phyloP scores from a whole-genome alignment of 2,329 filamentous ascomycete species.

The Fusarium sp. region DNA sequence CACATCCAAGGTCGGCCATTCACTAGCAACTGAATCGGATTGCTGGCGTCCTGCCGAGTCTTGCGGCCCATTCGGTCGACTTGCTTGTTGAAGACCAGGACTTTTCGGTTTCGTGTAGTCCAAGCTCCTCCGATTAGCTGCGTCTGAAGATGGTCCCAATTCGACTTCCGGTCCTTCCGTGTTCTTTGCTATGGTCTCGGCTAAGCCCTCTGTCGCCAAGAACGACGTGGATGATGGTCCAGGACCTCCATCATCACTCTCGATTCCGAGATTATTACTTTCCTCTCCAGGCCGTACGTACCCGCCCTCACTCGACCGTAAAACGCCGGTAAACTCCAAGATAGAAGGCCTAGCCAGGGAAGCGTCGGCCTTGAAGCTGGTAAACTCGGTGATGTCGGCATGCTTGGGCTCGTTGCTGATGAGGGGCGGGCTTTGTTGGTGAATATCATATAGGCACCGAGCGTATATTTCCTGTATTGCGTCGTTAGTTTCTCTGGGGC shows the following conservation, averaged over 20 bases:
- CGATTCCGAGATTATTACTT: not conserved
- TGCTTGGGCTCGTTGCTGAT: conserved; percentile 14
- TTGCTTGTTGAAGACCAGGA: not conserved
- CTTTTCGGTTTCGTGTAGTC: not conserved
- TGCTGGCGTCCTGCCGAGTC: not conserved
- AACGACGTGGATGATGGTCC: not conserved
- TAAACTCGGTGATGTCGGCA: not conserved
- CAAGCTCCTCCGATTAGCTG: not conserved
- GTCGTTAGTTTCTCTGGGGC: not conserved
- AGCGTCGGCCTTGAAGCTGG: not conserved
- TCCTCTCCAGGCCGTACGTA: conserved; percentile 18
- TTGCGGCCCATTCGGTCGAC: not conserved
- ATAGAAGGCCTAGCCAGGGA: conserved; percentile 10
- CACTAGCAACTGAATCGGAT: accelerated
- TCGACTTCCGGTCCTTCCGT: not conserved
- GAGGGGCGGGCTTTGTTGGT: not conserved
- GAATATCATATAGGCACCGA: conserved; percentile 8
- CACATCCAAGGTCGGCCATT: conserved; percentile 5
- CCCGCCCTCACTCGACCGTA: conserved; percentile 1
- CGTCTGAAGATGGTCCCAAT: not conserved
- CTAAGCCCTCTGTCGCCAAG: not conserved
- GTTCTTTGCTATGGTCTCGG: not conserved
- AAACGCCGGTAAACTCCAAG: conserved; percentile 17
- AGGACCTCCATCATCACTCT: not conserved
- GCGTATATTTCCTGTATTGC: conserved; percentile 11